These are phyloP conservation scores for Candida endomychidarum DNA, from an alignment of 805 yeast species.

Conservation along the genomic window DNA sequence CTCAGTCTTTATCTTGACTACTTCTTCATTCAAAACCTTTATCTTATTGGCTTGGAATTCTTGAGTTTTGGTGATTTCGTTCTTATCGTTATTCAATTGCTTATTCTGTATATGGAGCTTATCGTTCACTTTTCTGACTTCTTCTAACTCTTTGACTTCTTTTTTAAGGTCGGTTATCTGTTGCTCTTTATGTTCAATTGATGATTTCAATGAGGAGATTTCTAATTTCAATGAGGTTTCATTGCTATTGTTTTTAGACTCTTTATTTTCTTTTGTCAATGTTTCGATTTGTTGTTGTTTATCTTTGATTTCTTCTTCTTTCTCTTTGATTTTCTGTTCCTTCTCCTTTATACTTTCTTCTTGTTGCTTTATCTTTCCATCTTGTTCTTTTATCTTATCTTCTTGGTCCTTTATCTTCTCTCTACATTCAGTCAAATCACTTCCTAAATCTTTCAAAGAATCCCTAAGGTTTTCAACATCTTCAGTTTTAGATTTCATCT, in stretches of 20 bases:
- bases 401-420: slow-evolving; percentile 49
- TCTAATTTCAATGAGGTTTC: slow-evolving; percentile 51
- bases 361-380: neutral
- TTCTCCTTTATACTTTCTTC: slow-evolving; percentile 3
- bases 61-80: slow-evolving; percentile 40
- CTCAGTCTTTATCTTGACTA: slow-evolving; percentile 42
- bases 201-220: slow-evolving; percentile 45
- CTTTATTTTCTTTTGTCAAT: slow-evolving; percentile 23
- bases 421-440: slow-evolving; percentile 71
- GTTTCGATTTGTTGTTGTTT: slow-evolving; percentile 19
- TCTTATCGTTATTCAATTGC: slow-evolving; percentile 37
- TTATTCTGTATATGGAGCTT: slow-evolving; percentile 35
- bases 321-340: slow-evolving; percentile 6
- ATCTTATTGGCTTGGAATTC: slow-evolving; percentile 36
- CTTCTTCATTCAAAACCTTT: slow-evolving; percentile 32
- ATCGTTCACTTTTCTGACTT: slow-evolving; percentile 24
- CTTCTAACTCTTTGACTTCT: slow-evolving; percentile 40
- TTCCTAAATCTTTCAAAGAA: slow-evolving; percentile 73
- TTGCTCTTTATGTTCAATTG: slow-evolving; percentile 47
- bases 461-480: slow-evolving; percentile 74
- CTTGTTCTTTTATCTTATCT: neutral
- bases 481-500: slow-evolving; percentile 45
- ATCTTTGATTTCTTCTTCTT: slow-evolving; percentile 19
- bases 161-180: slow-evolving; percentile 38
- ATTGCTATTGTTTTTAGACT: slow-evolving; percentile 29